Evolutionary conservation across 441 rosid species (phyloP).

Genomic region (Sinapis alba): DNA sequence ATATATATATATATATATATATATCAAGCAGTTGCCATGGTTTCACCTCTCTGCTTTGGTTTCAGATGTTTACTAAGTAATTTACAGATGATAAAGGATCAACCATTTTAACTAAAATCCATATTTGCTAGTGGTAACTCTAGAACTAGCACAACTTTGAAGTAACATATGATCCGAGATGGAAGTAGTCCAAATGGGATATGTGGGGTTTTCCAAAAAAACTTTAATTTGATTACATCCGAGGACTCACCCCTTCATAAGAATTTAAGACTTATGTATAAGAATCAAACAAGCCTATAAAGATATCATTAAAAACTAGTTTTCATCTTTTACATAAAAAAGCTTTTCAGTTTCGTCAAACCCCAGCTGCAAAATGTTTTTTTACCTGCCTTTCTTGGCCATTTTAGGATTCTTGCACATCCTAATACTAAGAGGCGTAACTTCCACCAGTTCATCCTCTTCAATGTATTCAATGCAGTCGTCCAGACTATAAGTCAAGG

Average conservation of each 20-base stretch:
- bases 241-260: constrained; percentile 23
- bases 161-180: background rate
- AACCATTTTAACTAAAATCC: no score
- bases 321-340: background rate
- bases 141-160: background rate
- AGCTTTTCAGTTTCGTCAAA: constrained; percentile 22
- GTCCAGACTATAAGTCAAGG: constrained; percentile 83
- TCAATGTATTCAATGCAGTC: constrained; percentile 97
- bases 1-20: no score
- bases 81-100: background rate
- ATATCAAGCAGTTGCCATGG: no score
- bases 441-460: constrained; percentile 97
- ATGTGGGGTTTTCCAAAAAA: constrained; percentile 8
- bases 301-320: constrained; percentile 9
- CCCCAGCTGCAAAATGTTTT: constrained; percentile 24
- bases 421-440: constrained; percentile 73
- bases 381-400: constrained; percentile 56
- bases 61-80: background rate
- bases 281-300: constrained; percentile 34
- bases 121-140: background rate
- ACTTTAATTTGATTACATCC: constrained; percentile 19
- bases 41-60: background rate
- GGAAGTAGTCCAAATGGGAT: constrained; percentile 16
- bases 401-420: constrained; percentile 92
- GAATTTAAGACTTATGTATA: constrained; percentile 17